phyloP scores from a whole-genome alignment of 352 stramenopile species.

The Globisporangium splendens region DNA sequence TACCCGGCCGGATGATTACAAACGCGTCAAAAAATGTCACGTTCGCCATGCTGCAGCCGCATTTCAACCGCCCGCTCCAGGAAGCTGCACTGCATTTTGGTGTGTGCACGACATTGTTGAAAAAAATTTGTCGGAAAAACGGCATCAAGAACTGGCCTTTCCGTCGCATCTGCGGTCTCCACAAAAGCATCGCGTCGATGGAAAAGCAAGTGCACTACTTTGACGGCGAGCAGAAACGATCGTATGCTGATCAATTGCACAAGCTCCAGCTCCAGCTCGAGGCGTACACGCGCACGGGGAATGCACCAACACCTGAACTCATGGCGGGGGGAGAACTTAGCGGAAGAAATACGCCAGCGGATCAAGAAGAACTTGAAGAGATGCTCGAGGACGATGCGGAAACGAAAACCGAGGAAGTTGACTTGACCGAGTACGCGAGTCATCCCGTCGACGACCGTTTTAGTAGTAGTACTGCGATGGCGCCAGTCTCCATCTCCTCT shows the following conservation, averaged over 20 bases:
- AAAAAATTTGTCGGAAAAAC: constrained; percentile 65
- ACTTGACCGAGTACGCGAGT: neutral
- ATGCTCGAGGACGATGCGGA: neutral
- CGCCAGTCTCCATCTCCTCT: neutral
- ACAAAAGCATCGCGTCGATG: constrained; percentile 60
- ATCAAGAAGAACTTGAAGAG: neutral
- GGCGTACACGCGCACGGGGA: constrained; percentile 42
- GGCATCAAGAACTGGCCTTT: constrained; percentile 63
- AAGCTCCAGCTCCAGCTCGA: constrained; percentile 40
- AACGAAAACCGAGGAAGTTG: constrained; percentile 7
- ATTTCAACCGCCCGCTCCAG: constrained; percentile 56
- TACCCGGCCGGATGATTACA: constrained; percentile 24
- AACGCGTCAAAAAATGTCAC: constrained; percentile 51
- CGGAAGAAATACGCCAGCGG: constrained; percentile 6
- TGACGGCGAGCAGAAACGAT: constrained; percentile 46
- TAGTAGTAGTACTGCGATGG: neutral
- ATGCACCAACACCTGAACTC: constrained; percentile 29
- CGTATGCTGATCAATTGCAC: constrained; percentile 43
- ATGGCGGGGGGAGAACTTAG: constrained; percentile 11
- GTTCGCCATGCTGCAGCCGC: constrained; percentile 48
- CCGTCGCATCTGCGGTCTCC: constrained; percentile 49
- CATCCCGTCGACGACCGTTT: neutral
- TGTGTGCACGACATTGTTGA: constrained; percentile 62
- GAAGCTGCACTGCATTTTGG: constrained; percentile 50
- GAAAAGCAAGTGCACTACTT: constrained; percentile 61